These are phyloP conservation scores for Glycine tomentella DNA, from an alignment of 306 rosid species.

Conservation along the genomic window DNA sequence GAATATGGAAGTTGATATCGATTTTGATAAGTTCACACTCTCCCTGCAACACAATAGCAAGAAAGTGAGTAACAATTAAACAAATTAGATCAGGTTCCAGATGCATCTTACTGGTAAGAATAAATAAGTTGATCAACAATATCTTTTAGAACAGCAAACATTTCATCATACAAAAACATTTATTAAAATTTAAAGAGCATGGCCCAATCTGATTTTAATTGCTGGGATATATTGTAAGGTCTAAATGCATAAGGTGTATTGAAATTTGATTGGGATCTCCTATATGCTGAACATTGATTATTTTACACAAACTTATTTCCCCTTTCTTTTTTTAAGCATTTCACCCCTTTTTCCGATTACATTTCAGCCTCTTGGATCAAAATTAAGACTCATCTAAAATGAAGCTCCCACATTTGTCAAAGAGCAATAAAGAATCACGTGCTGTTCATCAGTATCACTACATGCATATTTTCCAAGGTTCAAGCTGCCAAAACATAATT, in stretches of 20 bases:
- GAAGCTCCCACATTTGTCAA: too few species aligned
- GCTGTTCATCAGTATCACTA: constrained; percentile 22
- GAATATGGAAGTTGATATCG: constrained; percentile 86
- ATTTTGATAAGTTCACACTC: constrained; percentile 86
- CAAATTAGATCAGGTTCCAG: too few species aligned
- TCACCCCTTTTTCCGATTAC: too few species aligned
- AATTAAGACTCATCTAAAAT: too few species aligned
- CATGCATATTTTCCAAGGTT: constrained; percentile 30
- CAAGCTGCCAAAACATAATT: constrained; percentile 35
- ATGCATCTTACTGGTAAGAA: too few species aligned
- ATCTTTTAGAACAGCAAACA: constrained; percentile 11
- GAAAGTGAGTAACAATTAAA: too few species aligned
- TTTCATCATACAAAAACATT: constrained; percentile 1
- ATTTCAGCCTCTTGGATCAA: too few species aligned
- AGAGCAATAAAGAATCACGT: background rate
- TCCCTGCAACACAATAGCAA: constrained; percentile 59
- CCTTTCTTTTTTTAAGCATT: too few species aligned
- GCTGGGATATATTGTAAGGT: background rate
- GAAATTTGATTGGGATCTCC: too few species aligned
- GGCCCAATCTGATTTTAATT: constrained; percentile 31
- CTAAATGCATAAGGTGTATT: background rate
- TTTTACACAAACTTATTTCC: too few species aligned
- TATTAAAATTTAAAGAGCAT: background rate
- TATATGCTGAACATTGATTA: too few species aligned
- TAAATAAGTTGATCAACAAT: background rate